Percentiles rank a stretch among this genome's conserved stretches.
These are phyloP conservation scores for Talaromyces sp. DNA, from an alignment of 2,329 filamentous ascomycete species.

Conservation along the genomic window DNA sequence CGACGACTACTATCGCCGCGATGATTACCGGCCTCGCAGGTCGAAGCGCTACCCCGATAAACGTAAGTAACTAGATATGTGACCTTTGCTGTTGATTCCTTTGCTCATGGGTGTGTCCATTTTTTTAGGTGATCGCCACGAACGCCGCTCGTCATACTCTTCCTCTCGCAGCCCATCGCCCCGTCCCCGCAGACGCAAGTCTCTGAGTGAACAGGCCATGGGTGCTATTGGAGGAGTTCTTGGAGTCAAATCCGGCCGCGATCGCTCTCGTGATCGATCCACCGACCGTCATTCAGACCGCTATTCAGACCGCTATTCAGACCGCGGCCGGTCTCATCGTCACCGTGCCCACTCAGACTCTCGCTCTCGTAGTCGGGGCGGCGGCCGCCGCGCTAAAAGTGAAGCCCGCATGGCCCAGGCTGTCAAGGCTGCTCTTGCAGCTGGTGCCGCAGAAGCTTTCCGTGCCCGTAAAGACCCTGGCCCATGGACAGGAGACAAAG, in stretches of 20 bases:
- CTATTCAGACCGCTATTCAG: constrained; percentile 25
- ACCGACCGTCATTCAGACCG: constrained; percentile 42
- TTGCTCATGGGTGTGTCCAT: neutral
- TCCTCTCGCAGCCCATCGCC: constrained; percentile 38
- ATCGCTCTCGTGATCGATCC: constrained; percentile 30
- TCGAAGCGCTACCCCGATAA: constrained; percentile 44
- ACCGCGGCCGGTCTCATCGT: constrained; percentile 42
- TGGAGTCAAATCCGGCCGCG: constrained; percentile 47
- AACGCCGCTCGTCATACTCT: constrained; percentile 28
- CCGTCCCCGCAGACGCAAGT: constrained; percentile 40
- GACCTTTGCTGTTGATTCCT: neutral
- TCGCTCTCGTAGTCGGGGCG: constrained; percentile 53
- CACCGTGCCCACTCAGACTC: constrained; percentile 46
- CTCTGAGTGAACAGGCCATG: constrained; percentile 46
- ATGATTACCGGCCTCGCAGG: constrained; percentile 36
- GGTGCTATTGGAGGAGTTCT: constrained; percentile 51
- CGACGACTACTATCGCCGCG: constrained; percentile 28
- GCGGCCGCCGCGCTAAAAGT: constrained; percentile 47
- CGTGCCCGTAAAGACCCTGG: constrained; percentile 84
- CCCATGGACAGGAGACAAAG: constrained; percentile 85
- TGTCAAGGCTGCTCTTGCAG: constrained; percentile 83
- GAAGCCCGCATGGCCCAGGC: constrained; percentile 71
- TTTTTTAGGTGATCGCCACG: constrained; percentile 24
- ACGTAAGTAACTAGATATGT: constrained; percentile 25
- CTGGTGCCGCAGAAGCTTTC: constrained; percentile 89